Conservation (phyloP, 352 stramenopile genomes). For the Phytopythium montanum region DNA sequence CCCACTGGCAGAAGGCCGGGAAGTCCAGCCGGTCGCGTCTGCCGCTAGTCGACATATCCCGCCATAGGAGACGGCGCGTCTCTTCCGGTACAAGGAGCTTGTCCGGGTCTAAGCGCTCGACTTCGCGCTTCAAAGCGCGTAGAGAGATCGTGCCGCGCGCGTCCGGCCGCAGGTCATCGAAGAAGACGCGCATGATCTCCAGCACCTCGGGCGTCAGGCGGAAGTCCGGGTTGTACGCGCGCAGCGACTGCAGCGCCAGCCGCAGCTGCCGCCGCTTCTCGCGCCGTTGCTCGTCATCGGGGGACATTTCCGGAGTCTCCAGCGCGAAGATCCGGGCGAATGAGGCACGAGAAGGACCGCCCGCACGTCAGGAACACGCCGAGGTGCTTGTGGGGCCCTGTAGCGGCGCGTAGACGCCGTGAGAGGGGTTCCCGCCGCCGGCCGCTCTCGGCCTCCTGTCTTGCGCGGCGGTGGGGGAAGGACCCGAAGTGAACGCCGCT, state of each 20-base stretch:
- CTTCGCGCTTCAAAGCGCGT: conserved; percentile 47
- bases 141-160: conserved; percentile 45
- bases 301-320: neutral
- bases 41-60: conserved; percentile 22
- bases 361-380: neutral
- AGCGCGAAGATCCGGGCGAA: neutral
- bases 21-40: conserved; percentile 55
- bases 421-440: neutral
- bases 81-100: conserved; percentile 40
- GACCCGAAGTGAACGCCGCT: conserved; percentile 1
- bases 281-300: conserved; percentile 8
- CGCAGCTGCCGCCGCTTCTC: conserved; percentile 30
- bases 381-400: neutral
- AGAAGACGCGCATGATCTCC: conserved; percentile 79
- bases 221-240: conserved; percentile 83
- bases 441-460: neutral
- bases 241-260: conserved; percentile 56
- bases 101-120: conserved; percentile 59
- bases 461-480: neutral
- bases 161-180: conserved; percentile 60
- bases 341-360: neutral
- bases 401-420: neutral
- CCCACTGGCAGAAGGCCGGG: conserved; percentile 61
- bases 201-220: conserved; percentile 75
- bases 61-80: conserved; percentile 36